Evolutionary conservation across 192 early-diverging fungal species (phyloP).

Genomic region (Jimgerdemannia flammicorona): DNA sequence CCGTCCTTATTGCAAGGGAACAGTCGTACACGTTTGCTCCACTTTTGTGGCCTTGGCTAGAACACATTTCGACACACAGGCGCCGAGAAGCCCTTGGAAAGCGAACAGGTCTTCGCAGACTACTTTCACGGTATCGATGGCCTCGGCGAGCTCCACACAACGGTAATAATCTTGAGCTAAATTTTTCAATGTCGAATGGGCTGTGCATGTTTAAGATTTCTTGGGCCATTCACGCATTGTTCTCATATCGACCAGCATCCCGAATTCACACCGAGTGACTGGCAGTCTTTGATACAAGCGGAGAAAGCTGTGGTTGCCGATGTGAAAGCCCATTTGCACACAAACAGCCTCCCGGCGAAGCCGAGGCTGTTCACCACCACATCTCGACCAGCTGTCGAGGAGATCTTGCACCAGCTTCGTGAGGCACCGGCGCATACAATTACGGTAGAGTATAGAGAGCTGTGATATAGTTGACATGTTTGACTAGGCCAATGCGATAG

Average conservation of each 20-base stretch:
- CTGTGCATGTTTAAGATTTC: no score
- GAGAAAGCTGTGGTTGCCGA: slow-evolving; percentile 17
- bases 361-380: slow-evolving; percentile 23
- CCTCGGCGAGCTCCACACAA: slow-evolving; percentile 31
- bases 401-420: slow-evolving; percentile 42
- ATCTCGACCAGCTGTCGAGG: slow-evolving; percentile 30
- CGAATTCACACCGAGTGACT: neutral
- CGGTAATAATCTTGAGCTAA: slow-evolving; percentile 16
- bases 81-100: slow-evolving; percentile 24
- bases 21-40: no score
- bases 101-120: slow-evolving; percentile 23
- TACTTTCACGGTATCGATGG: slow-evolving; percentile 50
- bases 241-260: neutral
- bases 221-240: no score
- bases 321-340: slow-evolving; percentile 10
- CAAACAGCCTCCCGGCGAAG: neutral
- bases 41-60: no score
- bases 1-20: no score
- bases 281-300: slow-evolving; percentile 6
- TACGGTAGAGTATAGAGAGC: slow-evolving; percentile 7
- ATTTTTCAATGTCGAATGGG: neutral
- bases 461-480: neutral
- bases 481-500: neutral
- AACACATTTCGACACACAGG: slow-evolving; percentile 14
- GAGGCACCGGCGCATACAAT: slow-evolving; percentile 36